A percentile compares a stretch with the other conserved stretches of the same genome.
Conservation (phyloP, 1,139 yeast genomes). For the Taphrina pruni region DNA sequence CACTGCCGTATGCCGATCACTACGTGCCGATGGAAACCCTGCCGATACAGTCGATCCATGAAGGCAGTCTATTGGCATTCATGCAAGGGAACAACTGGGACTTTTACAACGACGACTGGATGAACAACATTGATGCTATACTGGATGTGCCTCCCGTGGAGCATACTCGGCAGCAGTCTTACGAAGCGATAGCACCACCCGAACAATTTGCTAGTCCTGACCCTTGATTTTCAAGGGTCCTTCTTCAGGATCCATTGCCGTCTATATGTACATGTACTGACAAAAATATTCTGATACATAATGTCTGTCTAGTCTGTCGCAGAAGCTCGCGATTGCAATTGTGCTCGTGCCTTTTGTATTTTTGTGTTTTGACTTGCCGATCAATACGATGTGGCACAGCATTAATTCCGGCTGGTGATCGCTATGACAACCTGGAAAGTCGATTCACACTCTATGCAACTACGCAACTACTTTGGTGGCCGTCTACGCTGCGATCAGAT, state of each 20-base stretch:
- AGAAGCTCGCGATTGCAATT: too few relatives aligned
- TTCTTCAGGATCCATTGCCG: too few relatives aligned
- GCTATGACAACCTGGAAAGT: neutral
- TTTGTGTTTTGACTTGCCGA: neutral
- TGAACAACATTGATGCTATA: constrained; percentile 11
- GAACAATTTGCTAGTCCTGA: constrained; percentile 5
- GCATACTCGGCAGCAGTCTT: constrained; percentile 4
- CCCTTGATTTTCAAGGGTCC: too few relatives aligned
- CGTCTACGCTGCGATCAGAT: neutral
- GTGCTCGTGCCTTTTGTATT: too few relatives aligned
- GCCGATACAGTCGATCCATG: constrained; percentile 33
- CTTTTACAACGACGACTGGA: constrained; percentile 11
- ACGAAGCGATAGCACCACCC: neutral
- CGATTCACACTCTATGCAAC: too few relatives aligned
- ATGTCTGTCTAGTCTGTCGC: too few relatives aligned
- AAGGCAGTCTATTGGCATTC: constrained; percentile 36
- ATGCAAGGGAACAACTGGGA: constrained; percentile 39
- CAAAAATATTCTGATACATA: too few relatives aligned
- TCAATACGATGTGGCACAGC: neutral
- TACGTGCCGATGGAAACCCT: constrained; percentile 12
- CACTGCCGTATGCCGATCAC: constrained; percentile 14
- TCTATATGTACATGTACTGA: too few relatives aligned
- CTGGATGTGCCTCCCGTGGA: constrained; percentile 3
- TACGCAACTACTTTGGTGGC: too few relatives aligned
- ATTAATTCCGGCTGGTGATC: neutral